Percentiles rank a stretch among this genome's conserved stretches.
phyloP scores from a whole-genome alignment of 2,329 filamentous ascomycete species.

The Cladosporium sp. region DNA sequence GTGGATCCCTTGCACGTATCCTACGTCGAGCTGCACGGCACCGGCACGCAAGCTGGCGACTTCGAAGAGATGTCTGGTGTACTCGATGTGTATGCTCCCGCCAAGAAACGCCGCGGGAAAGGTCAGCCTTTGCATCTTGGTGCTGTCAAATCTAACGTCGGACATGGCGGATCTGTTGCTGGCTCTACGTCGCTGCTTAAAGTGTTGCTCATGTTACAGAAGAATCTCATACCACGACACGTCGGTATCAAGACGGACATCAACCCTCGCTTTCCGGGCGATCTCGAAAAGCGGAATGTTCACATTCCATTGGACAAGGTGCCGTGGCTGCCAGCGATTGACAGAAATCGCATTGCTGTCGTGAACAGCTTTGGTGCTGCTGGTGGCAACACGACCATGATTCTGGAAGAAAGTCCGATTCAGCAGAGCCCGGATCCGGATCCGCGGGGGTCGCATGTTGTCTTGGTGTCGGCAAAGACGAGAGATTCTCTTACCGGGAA shows the following conservation, averaged over 20 bases:
- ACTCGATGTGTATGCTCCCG: slow-evolving; percentile 19
- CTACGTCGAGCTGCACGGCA: slow-evolving; percentile 33
- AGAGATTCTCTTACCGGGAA: no score
- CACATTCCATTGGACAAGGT: slow-evolving; percentile 54
- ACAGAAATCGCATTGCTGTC: slow-evolving; percentile 36
- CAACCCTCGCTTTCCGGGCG: slow-evolving; percentile 56
- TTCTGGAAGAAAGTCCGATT: slow-evolving; percentile 57
- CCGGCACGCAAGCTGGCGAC: slow-evolving; percentile 33
- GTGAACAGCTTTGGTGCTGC: slow-evolving; percentile 70
- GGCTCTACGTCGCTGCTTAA: slow-evolving; percentile 58
- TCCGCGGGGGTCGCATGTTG: no score
- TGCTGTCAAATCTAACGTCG: slow-evolving; percentile 27
- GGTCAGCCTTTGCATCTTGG: slow-evolving; percentile 22
- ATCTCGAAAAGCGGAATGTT: slow-evolving; percentile 55
- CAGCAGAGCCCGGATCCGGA: no score
- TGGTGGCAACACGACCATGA: slow-evolving; percentile 65
- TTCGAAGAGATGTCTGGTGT: slow-evolving; percentile 27
- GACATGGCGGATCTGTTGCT: slow-evolving; percentile 27
- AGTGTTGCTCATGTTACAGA: slow-evolving; percentile 61
- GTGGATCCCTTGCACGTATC: slow-evolving; percentile 22
- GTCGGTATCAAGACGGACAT: slow-evolving; percentile 63
- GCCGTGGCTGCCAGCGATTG: slow-evolving; percentile 29
- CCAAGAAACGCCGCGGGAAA: slow-evolving; percentile 11
- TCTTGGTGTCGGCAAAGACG: no score
- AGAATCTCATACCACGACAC: slow-evolving; percentile 61